These are phyloP conservation scores for Sedum album DNA, from an alignment of 164 flowering plant species.

Conservation along the genomic window DNA sequence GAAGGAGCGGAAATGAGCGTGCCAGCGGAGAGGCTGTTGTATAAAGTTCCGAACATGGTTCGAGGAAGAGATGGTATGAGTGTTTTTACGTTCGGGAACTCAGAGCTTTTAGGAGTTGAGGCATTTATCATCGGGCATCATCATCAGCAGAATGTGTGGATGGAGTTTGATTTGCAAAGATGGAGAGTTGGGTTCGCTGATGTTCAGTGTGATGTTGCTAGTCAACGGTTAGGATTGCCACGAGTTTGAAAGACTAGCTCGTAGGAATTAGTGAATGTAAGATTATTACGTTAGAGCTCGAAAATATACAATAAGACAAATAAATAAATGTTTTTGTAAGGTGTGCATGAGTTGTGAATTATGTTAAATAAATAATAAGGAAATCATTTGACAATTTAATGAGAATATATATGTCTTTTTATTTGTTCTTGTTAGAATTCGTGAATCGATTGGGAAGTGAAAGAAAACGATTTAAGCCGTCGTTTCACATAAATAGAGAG, in stretches of 20 bases:
- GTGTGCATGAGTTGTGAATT: too few species aligned
- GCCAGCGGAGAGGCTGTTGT: conserved; percentile 45
- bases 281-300: too few species aligned
- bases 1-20: conserved; percentile 72
- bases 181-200: conserved; percentile 64
- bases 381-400: too few species aligned
- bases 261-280: not conserved
- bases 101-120: conserved; percentile 61
- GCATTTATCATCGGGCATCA: conserved; percentile 76
- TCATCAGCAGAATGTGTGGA: conserved; percentile 84
- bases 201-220: conserved; percentile 56
- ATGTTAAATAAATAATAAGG: too few species aligned
- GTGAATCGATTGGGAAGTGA: too few species aligned
- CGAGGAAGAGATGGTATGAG: conserved; percentile 35
- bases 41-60: conserved; percentile 41
- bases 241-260: too few species aligned
- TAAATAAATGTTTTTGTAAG: too few species aligned
- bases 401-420: too few species aligned
- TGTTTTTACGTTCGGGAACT: conserved; percentile 86
- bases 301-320: too few species aligned
- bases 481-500: too few species aligned
- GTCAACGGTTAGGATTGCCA: conserved; percentile 41
- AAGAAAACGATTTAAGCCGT: too few species aligned
- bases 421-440: too few species aligned
- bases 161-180: conserved; percentile 64